Evolutionary conservation across 1,284 basidiomycete species (phyloP).

Genomic region (Cryptococcus sp.): DNA sequence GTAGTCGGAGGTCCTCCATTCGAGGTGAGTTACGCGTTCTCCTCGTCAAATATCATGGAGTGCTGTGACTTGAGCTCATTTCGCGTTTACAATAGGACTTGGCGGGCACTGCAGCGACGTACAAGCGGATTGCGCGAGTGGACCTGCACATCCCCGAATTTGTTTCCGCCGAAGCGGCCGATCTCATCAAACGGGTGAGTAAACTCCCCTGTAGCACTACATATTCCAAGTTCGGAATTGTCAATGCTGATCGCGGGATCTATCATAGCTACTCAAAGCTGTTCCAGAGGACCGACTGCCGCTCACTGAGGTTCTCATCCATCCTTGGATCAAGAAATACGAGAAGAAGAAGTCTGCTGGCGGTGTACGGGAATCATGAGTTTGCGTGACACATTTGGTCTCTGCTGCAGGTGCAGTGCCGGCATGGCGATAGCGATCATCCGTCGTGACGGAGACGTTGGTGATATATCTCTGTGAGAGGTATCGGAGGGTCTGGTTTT

Average conservation of each 20-base stretch:
- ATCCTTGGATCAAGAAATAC: conserved; percentile 92
- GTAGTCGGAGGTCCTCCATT: conserved; percentile 90
- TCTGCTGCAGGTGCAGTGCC: too few species aligned
- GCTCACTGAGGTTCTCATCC: conserved; percentile 74
- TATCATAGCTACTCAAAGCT: conserved; percentile 76
- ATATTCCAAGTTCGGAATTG: not conserved
- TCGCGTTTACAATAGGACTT: conserved; percentile 9
- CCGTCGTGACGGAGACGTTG: too few species aligned
- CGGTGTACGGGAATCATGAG: conserved; percentile 15
- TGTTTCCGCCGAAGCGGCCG: conserved; percentile 66
- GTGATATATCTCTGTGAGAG: too few species aligned
- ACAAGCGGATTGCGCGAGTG: conserved; percentile 66
- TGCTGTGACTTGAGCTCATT: conserved; percentile 58
- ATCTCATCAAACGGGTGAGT: conserved; percentile 64
- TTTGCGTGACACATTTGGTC: too few species aligned
- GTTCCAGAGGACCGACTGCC: conserved; percentile 81
- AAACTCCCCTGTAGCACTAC: not conserved
- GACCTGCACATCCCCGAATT: conserved; percentile 73
- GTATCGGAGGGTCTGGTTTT: too few species aligned
- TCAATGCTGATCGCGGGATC: not conserved
- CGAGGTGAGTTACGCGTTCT: conserved; percentile 56
- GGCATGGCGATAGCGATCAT: too few species aligned
- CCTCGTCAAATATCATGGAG: not conserved
- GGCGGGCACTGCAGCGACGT: conserved; percentile 64
- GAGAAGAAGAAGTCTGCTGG: conserved; percentile 44